Base-by-base conservation (phyloP, 495 filamentous ascomycete genomes). In the Patellaria atrata region DNA sequence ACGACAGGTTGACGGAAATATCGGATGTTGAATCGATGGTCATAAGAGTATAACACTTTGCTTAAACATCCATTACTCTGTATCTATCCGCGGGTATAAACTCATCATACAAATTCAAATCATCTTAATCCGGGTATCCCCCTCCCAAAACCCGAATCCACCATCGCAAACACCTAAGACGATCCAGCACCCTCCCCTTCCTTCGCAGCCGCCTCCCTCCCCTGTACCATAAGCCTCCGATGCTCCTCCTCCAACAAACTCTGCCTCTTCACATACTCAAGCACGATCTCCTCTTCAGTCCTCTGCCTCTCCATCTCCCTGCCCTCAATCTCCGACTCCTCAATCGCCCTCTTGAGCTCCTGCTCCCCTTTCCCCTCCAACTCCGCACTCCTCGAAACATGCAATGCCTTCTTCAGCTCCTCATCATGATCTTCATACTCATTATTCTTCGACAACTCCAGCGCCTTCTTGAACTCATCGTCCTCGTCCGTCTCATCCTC, bases 201-300 rank as follows among this genome's bases (percentile, higher is more conserved):
- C 14, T 14, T 18, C 34, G 7, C 20, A 14, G 26, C 40, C 27
- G 11, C 44, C 32, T 37, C 45, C 15, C 34, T 41, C 21, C 43
- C 40, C 33, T 38, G 25, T 20, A 40, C 18, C 44, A 48, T 33
- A 32, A 21, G 47, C 42, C 43, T 49, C 23, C 57, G 50, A 48
- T 63, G 65, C 43, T 69, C 62, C 35, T 71, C 69, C 57, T 84
- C 79, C 0, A 67, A 64, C 14, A 82, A 46, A 55, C 79, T 83
- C 56, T 83, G 77, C 55, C 70, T 74, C 60, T 74, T 80, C n/a
- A 82, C 65, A 52, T 79, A 81, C 40, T 82, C 75, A 51, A 86
- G 48, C 17, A 86, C 67, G 40, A 79, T 69, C 19, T 79, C 71
- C 50, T 84, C 79, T 54, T 84, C 80, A 0, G 62, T 67, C 44